A percentile compares a stretch with the other conserved stretches of the same genome.
These are phyloP conservation scores for Cordyceps pruinosa DNA, from an alignment of 2,329 filamentous ascomycete species.

Conservation along the genomic window DNA sequence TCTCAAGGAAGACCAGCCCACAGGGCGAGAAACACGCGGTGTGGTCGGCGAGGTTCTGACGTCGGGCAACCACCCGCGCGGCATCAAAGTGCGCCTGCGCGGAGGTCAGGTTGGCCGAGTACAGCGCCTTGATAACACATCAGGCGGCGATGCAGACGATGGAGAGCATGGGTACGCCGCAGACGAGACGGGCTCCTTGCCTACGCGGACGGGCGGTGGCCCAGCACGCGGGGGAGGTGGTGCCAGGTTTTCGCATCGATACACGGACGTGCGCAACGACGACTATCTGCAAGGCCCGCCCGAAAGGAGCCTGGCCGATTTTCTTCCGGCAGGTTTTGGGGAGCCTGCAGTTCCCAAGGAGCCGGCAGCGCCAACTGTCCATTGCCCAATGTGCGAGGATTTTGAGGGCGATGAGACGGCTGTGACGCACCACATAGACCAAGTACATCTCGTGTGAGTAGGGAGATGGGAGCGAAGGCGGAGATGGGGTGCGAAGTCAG, in stretches of 20 bases:
- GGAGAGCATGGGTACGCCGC: slow-evolving; percentile 1
- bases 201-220: background rate
- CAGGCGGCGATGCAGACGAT: slow-evolving; percentile 13
- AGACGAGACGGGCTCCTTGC: background rate
- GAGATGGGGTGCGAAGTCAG: background rate
- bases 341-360: slow-evolving; percentile 19
- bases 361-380: slow-evolving; percentile 18
- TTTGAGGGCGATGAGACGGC: slow-evolving; percentile 65
- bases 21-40: slow-evolving; percentile 63
- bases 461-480: background rate
- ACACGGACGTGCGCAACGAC: slow-evolving; percentile 29
- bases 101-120: slow-evolving; percentile 70
- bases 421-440: slow-evolving; percentile 58
- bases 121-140: slow-evolving; percentile 46
- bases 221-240: slow-evolving; percentile 13
- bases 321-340: slow-evolving; percentile 34
- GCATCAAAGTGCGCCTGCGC: slow-evolving; percentile 68
- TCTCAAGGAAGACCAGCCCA: slow-evolving; percentile 69
- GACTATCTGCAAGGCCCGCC: slow-evolving; percentile 33
- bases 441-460: slow-evolving; percentile 26
- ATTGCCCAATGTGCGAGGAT: slow-evolving; percentile 57
- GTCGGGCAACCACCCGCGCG: slow-evolving; percentile 65
- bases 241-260: slow-evolving; percentile 23
- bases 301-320: slow-evolving; percentile 39
- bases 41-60: slow-evolving; percentile 62